Evolutionary conservation across 805 yeast genomes (phyloP).

Genomic region (Kluyveromyces wickerhamii): DNA sequence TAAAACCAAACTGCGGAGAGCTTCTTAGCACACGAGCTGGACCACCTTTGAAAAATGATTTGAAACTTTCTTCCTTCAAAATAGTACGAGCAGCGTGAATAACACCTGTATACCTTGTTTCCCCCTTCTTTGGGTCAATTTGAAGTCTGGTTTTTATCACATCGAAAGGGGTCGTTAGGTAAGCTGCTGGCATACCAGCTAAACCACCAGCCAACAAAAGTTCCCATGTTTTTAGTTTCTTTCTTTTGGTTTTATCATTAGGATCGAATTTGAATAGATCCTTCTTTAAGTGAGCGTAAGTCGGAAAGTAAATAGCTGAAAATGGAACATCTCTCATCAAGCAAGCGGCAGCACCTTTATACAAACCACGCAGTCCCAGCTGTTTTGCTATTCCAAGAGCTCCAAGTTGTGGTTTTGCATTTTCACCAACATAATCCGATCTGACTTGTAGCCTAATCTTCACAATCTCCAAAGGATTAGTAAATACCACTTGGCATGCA

Average conservation of each 20-base stretch:
- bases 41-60: conserved; percentile 93
- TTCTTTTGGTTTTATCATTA: conserved; percentile 45
- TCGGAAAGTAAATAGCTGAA: conserved; percentile 94
- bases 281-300: conserved; percentile 88
- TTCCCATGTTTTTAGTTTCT: conserved; percentile 71
- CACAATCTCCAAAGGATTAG: conserved; percentile 93
- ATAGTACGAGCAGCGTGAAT: conserved; percentile 70
- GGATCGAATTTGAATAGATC: conserved; percentile 80
- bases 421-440: conserved; percentile 52
- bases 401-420: conserved; percentile 28
- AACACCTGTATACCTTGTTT: conserved; percentile 68
- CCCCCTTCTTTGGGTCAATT: conserved; percentile 70
- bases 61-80: conserved; percentile 70
- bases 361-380: conserved; percentile 77
- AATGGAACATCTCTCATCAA: conserved; percentile 92
- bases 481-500: conserved; percentile 91
- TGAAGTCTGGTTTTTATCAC: conserved; percentile 94
- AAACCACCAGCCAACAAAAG: conserved; percentile 80
- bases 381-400: conserved; percentile 62
- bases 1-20: conserved; percentile 96
- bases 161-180: conserved; percentile 92
- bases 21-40: conserved; percentile 90
- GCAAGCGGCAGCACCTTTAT: conserved; percentile 89
- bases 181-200: conserved; percentile 98
- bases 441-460: conserved; percentile 92